Evolutionary conservation across 495 filamentous ascomycete species (phyloP), one percentile per base, ranked within the genome.

Genomic region (Niebla homalea): DNA sequence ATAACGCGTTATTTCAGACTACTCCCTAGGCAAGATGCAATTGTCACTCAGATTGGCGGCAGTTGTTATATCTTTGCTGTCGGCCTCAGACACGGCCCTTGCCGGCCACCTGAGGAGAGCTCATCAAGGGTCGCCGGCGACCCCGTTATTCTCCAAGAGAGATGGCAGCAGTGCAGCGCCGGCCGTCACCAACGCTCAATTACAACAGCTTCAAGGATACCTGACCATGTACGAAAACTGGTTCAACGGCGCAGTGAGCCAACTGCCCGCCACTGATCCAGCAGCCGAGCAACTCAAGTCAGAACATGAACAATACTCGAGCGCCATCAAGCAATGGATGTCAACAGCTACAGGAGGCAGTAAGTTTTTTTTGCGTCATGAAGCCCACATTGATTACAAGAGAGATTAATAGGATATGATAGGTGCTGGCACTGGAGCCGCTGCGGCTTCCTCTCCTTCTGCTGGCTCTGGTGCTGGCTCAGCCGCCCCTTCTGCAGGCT

Each of bases 41-140:
- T 32, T 32, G 29, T 32, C 29, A 11, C 29, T 32, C 29, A 32
- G 29, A 32, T 32, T 32, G 4, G 29, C 29, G 5, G 29, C 14
- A 32, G 29, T 12, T 32, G 29, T 12, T 32, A 2, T 32, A 32
- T 7, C 29, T 32, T 2, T 32, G 29, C 14, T 32, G 8, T 32
- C 29, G 10, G 14, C 29, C 29, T 32, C 29, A 5, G 29, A 32
- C 29, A 2, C 14, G 3, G 29, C 7, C 29, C 29, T 32, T 12
- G 29, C 29, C 7, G 29, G 29, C 29, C 29, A 32, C 14, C 29
- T 32, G 8, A 32, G 29, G 29, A 32, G 32, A 26, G 50, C 57
- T 3, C 56, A 56, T 42, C 37, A 56, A 23, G 55, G 54, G 5
- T 57, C 53, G 57, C 50, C 56, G 14, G 44, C 39, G 22, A 47